These are phyloP conservation scores for Avena eriantha DNA, from an alignment of 176 grass and related monocot genomes.

Conservation along the genomic window DNA sequence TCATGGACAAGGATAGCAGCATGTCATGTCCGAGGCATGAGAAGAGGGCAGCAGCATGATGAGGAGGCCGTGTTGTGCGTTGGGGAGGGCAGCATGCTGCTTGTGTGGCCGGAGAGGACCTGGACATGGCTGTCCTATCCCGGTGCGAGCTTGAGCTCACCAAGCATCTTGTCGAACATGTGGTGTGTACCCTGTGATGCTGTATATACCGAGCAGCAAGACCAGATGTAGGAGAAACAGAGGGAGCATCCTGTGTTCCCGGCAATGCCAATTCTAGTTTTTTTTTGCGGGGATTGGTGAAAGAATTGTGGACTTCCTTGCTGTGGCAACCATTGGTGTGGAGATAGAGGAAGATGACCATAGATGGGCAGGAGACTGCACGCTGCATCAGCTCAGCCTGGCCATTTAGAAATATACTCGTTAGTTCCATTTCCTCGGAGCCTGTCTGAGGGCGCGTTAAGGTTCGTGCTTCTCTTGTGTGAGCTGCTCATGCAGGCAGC, in stretches of 20 bases:
- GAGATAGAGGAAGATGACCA: background rate
- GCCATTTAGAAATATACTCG: constrained; percentile 6
- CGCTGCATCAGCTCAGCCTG: background rate
- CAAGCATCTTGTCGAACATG: background rate
- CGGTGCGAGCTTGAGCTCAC: background rate
- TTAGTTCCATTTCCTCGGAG: background rate
- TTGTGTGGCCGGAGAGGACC: background rate
- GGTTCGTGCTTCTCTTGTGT: background rate
- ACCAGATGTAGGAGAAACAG: constrained; percentile 13
- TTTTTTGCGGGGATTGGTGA: background rate
- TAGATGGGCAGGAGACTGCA: background rate
- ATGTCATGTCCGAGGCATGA: too few species aligned
- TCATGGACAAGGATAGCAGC: constrained; percentile 13
- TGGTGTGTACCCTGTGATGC: background rate
- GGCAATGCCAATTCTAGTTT: background rate
- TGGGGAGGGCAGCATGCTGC: background rate
- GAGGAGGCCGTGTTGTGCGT: background rate
- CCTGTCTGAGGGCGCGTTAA: background rate
- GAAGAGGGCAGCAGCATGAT: too few species aligned
- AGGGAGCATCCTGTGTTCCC: background rate
- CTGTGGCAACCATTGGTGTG: background rate
- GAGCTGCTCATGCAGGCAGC: background rate
- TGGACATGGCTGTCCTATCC: background rate
- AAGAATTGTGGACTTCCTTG: background rate
- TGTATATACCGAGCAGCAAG: background rate